Base-by-base conservation (phyloP, 306 rosid species). In the Fragaria ananassa region DNA sequence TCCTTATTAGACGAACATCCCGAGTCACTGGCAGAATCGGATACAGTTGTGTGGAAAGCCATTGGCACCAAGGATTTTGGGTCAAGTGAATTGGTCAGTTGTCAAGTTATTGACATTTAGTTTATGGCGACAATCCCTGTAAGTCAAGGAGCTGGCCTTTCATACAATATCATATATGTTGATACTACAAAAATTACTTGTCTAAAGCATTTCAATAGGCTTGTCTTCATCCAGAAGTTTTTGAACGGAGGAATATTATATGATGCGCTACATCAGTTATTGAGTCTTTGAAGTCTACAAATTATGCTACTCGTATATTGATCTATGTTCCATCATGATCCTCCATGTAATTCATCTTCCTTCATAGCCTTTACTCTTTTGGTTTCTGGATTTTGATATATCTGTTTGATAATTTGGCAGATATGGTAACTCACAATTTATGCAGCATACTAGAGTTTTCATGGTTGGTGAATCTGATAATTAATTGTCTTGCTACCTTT, bases 61-160 rank as follows among this genome's bases (percentile, higher is more conserved):
- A 84, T 95, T 67, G 92, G 97, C 31, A 80, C 79, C 11, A 82
- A 83, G 70, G 88, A 86, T 75, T 84, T 92, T 67, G 97, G 91
- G 62, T 79, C 88, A 5, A 88, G 81, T 54, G 98, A 95, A 80
- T 81, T 95, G 80, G 93, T 92, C 72, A 92, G 97, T 75, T 95
- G 97, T 79, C 98, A 95, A 86, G 93, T 91, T 44, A 83, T 95
- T 83, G 90, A 88, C 78, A 71, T 90, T 68, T 95, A 94, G 88
- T 61, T 66, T 29, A 50, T 54, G 74, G 65, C 69, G 54, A 81
- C n/a, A 70, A 31, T 35, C 72, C 66, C 67, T 68, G 57, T 74
- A 25, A 64, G 58, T 60, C 71, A 11, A 18, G 42, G 56, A 68
- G 27, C 44, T 39, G 64, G 34, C 17, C 37, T 46, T 34, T n/a